phyloP scores from a whole-genome alignment of 805 yeast species.

The Ogataea trehaloabstinens region DNA sequence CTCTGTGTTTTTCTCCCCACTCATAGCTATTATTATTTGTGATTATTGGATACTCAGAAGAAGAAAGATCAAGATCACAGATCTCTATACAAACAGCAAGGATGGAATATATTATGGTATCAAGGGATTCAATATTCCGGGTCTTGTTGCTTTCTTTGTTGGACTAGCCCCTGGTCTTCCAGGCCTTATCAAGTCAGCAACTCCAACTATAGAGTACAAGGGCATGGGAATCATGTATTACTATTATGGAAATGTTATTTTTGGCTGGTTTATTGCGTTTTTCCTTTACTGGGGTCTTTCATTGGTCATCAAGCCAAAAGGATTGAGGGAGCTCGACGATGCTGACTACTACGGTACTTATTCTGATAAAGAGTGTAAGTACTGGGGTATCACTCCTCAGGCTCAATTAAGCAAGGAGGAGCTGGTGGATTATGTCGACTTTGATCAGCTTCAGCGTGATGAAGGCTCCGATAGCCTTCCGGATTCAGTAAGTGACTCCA shows the following conservation, averaged over 20 bases:
- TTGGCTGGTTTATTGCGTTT: not conserved
- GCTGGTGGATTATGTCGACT: too few relatives aligned
- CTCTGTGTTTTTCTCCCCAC: constrained; percentile 37
- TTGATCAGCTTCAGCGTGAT: too few relatives aligned
- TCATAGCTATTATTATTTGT: constrained; percentile 32
- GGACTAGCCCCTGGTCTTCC: constrained; percentile 49
- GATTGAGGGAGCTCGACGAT: not conserved
- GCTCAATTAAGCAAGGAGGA: too few relatives aligned
- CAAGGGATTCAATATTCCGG: constrained; percentile 42
- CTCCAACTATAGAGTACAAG: constrained; percentile 9
- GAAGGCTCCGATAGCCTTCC: too few relatives aligned
- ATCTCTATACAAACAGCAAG: constrained; percentile 34
- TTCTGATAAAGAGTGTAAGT: not conserved
- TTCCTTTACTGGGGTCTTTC: not conserved
- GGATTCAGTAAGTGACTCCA: too few relatives aligned
- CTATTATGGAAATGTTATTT: constrained; percentile 32
- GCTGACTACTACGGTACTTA: not conserved
- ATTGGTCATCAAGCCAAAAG: not conserved
- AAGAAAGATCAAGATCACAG: constrained; percentile 37
- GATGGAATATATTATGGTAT: constrained; percentile 34
- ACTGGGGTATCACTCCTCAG: constrained; percentile 14
- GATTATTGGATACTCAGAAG: constrained; percentile 39
- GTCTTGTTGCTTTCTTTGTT: constrained; percentile 35
- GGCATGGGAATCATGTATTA: constrained; percentile 38
- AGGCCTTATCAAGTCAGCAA: constrained; percentile 38